Evolutionary conservation across 2,329 filamentous ascomycete genomes (phyloP).

Genomic region (Stemphylium beticola): DNA sequence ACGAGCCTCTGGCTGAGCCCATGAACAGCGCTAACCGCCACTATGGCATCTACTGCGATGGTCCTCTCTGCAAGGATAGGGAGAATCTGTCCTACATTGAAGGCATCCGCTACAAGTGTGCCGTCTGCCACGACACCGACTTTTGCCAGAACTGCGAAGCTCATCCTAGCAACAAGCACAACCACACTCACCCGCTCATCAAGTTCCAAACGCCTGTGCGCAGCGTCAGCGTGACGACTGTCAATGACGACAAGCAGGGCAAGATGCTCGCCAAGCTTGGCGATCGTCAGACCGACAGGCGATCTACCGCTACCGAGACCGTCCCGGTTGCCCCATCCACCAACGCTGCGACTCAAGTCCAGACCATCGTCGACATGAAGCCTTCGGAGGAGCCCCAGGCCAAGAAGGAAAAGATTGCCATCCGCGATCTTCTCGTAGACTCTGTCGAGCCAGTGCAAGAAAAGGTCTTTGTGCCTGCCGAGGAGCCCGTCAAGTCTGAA

Average conservation of each 20-base stretch:
- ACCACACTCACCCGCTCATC: slow-evolving; percentile 94
- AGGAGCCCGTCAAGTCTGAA: slow-evolving; percentile 22
- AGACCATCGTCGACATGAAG: slow-evolving; percentile 66
- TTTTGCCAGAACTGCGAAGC: slow-evolving; percentile 96
- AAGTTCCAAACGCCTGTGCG: slow-evolving; percentile 95
- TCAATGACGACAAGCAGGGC: slow-evolving; percentile 75
- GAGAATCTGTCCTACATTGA: slow-evolving; percentile 68
- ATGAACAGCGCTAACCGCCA: slow-evolving; percentile 64
- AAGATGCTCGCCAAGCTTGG: slow-evolving; percentile 73
- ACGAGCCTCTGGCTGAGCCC: slow-evolving; percentile 68
- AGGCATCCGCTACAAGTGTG: slow-evolving; percentile 94
- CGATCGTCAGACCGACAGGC: slow-evolving; percentile 59
- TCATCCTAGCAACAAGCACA: slow-evolving; percentile 81
- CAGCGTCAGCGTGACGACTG: slow-evolving; percentile 84
- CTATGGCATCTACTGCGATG: slow-evolving; percentile 90
- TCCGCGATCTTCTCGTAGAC: slow-evolving; percentile 48
- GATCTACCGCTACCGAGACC: slow-evolving; percentile 61
- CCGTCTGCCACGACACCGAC: slow-evolving; percentile 91
- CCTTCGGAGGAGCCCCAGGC: slow-evolving; percentile 58
- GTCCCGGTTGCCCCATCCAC: slow-evolving; percentile 53
- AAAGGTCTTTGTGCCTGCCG: slow-evolving; percentile 36
- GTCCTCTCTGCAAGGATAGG: slow-evolving; percentile 77
- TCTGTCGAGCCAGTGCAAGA: slow-evolving; percentile 36
- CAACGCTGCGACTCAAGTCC: slow-evolving; percentile 66
- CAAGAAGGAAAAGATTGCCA: slow-evolving; percentile 52